Evolutionary conservation across 139 green algal species (phyloP), one percentile per base, ranked within the genome.

Genomic region (Haematococcus lacustris): DNA sequence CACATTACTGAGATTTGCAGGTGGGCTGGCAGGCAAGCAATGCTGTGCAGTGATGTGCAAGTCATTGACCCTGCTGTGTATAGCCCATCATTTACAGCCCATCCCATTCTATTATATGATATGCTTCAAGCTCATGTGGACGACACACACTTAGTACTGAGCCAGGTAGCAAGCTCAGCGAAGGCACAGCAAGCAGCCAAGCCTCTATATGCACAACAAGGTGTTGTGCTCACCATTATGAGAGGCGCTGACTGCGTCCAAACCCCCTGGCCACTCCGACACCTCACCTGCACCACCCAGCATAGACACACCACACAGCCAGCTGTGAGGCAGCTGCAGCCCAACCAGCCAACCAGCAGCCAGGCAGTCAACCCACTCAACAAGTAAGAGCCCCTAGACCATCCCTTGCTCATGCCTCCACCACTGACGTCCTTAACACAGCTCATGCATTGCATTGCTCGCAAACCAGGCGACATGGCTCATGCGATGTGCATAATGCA

Each of bases 231-330:
- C 47, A 89, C 84, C 81, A 25, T 90, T 78, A 61, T 90, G 85
- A 26, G 60, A 71, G 2, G 73, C 60, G 3, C 61, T 38, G 23
- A 90, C 78, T 5, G 75, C 73, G 53, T 85, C 78, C 43, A 90
- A 76, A 38, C 77, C 79, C 17, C 76, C 79, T 25, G 86, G 86
- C 86, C 86, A 91, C 13, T 83, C 63, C 5, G 53, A 60, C 2
- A 91, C 85, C 68, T 91, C 86, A 3, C 86, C 86, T 2, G 74
- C 71, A n/a, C n/a, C n/a, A n/a, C n/a, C n/a, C n/a, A n/a, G n/a
- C n/a, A n/a, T n/a, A n/a, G n/a, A n/a, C n/a, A n/a, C n/a, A n/a
- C n/a, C n/a, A n/a, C n/a, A n/a, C n/a, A n/a, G n/a, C n/a, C n/a
- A n/a, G n/a, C n/a, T n/a, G n/a, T n/a, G n/a, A n/a, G n/a, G n/a